Evolutionary conservation across 257 asterid species (phyloP).

Genomic region (Prunella vulgaris): DNA sequence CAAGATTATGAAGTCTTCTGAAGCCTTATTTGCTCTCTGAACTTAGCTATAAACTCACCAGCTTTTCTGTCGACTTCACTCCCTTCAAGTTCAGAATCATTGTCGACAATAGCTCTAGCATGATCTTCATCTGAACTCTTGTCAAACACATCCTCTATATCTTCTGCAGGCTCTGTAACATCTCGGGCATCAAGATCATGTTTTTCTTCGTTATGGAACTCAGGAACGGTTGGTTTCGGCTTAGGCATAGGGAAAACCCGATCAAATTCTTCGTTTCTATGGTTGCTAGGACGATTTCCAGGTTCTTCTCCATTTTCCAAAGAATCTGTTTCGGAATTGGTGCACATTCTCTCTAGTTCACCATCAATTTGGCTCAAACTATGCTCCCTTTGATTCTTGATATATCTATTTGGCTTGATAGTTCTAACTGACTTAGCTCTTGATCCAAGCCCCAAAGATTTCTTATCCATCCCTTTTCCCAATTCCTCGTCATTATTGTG

Average conservation of each 20-base stretch:
- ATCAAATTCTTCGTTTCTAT: slow-evolving; percentile 21
- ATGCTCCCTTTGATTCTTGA: slow-evolving; percentile 26
- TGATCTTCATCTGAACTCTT: slow-evolving; percentile 37
- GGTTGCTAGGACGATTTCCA: slow-evolving; percentile 22
- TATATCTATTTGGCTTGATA: slow-evolving; percentile 35
- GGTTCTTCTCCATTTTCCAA: slow-evolving; percentile 24
- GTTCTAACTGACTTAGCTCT: slow-evolving; percentile 82
- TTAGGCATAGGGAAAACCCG: slow-evolving; percentile 30
- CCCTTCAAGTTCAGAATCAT: slow-evolving; percentile 52
- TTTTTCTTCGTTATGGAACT: slow-evolving; percentile 29
- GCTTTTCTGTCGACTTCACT: slow-evolving; percentile 96
- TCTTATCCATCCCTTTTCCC: slow-evolving; percentile 35
- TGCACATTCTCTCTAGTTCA: slow-evolving; percentile 16
- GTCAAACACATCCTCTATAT: slow-evolving; percentile 27
- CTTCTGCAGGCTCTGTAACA: slow-evolving; percentile 22
- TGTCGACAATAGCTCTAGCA: slow-evolving; percentile 17
- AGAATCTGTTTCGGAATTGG: slow-evolving; percentile 24
- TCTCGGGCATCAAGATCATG: slow-evolving; percentile 22
- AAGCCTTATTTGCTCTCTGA: slow-evolving; percentile 83
- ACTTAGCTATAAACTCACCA: slow-evolving; percentile 89
- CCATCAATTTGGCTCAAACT: slow-evolving; percentile 22
- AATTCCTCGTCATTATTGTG: slow-evolving; percentile 26
- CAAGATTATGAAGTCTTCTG: slow-evolving; percentile 52
- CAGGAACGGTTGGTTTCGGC: slow-evolving; percentile 31
- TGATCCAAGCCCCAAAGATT: slow-evolving; percentile 31